phyloP scores from a whole-genome alignment of 2,329 filamentous ascomycete genomes.

The Pleoardoris graminearum region DNA sequence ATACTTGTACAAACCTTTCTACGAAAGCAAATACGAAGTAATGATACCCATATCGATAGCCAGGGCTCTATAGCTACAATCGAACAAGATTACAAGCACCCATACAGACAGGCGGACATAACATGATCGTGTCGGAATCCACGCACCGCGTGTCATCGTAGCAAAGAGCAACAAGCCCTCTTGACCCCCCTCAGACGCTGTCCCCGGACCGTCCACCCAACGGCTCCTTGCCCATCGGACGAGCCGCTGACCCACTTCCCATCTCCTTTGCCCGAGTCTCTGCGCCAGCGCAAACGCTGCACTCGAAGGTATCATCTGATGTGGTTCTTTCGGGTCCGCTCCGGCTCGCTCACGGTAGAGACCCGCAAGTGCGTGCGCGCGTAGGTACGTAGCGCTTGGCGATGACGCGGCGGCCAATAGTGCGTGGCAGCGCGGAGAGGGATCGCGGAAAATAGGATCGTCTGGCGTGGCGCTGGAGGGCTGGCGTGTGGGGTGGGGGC shows the following conservation, averaged over 20 bases:
- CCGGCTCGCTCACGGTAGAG: neutral
- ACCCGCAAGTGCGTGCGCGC: conserved; percentile 3
- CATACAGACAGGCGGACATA: too few species aligned
- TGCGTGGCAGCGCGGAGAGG: neutral
- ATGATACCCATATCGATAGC: conserved; percentile 23
- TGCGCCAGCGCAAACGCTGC: neutral
- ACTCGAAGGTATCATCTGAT: neutral
- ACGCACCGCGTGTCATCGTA: too few species aligned
- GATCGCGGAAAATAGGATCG: neutral
- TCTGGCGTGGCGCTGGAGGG: neutral
- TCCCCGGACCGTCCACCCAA: too few species aligned
- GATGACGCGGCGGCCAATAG: neutral
- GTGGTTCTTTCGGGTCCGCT: neutral
- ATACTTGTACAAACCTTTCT: conserved; percentile 6
- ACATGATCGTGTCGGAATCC: too few species aligned
- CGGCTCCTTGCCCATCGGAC: too few species aligned
- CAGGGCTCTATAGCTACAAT: conserved; percentile 2
- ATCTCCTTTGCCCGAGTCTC: too few species aligned
- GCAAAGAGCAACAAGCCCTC: too few species aligned
- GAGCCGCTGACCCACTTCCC: too few species aligned
- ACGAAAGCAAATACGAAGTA: conserved; percentile 24
- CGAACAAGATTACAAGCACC: neutral
- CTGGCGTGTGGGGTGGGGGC: conserved; percentile 3
- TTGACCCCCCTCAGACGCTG: too few species aligned
- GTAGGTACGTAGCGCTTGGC: conserved; percentile 7